Conservation (phyloP, 345 rosid genomes). For the Citrus sinensis region DVS_A1.0 CM039168.1:23400501-23401000, state of each 20-base stretch:
- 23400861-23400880: slow-evolving; percentile 7
- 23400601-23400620: neutral
- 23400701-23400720: slow-evolving; percentile 89
- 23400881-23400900: slow-evolving; percentile 59
- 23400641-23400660: neutral
- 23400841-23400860: slow-evolving; percentile 39
- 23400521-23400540: neutral
- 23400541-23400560: neutral
- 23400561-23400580: neutral
- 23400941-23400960: slow-evolving; percentile 23
- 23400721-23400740: slow-evolving; percentile 73
- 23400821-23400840: slow-evolving; percentile 49
- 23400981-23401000: slow-evolving; percentile 15
- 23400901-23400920: slow-evolving; percentile 30
- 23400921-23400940: slow-evolving; percentile 57
- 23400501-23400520: neutral
- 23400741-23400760: slow-evolving; percentile 42
- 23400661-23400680: slow-evolving; percentile 50
- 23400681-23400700: slow-evolving; percentile 86
- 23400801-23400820: slow-evolving; percentile 41
- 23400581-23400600: neutral
- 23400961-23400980: slow-evolving; percentile 22
- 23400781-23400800: slow-evolving; percentile 40
- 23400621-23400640: neutral
- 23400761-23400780: slow-evolving; percentile 47